Base-by-base conservation (phyloP, 495 filamentous ascomycete species). In the Baudoinia panamericana region DNA sequence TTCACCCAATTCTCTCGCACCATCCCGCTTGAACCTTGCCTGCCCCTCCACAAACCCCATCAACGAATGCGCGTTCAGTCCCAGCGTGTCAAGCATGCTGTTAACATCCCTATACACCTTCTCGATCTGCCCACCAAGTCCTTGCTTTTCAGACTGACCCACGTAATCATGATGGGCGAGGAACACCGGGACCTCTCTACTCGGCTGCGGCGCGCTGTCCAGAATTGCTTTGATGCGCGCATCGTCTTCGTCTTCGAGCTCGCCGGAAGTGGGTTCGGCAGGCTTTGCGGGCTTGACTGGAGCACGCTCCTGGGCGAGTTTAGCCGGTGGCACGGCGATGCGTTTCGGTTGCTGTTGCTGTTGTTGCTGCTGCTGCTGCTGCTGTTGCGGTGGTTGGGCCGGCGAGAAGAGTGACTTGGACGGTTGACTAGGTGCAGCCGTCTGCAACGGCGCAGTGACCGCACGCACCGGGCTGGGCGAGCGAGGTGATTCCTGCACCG, bases 31-130 rank as follows among this genome's bases (percentile, higher is more conserved):
- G 23, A 71, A 56, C 22, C 69, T 56, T 0, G 48, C 63, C 41
- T 87, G 80, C 16, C 75, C 78, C 25, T 67, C 63, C 19, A 83
- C 67, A 55, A 84, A 99, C 0, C 72, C 69, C 31, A 74, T 63
- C 19, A 99, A 59, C 9, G 77, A 72, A 4, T 83, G 76, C 19
- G 80, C 76, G 57, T 95, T 95, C 23, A 96, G 67, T 5, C 87
- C 92, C 15, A 95, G 59, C 2, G 82, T 86, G 53, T 95, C 86
- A 20, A 96, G 72, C 90, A 96, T 99, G 10, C 80, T 82, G 57
- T 96, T 96, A 51, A 94, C 84, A 48, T 95, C 92, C 11, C 84
- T 71, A 60, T 87, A 96, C 0, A 95, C 64, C 18, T 76, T 69
- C 56, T 96, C 92, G 41, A 92, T 80, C 59, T 84, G 76, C 25